Conservation (phyloP, 257 asterid species). For the Gentiana macrophylla region DNA sequence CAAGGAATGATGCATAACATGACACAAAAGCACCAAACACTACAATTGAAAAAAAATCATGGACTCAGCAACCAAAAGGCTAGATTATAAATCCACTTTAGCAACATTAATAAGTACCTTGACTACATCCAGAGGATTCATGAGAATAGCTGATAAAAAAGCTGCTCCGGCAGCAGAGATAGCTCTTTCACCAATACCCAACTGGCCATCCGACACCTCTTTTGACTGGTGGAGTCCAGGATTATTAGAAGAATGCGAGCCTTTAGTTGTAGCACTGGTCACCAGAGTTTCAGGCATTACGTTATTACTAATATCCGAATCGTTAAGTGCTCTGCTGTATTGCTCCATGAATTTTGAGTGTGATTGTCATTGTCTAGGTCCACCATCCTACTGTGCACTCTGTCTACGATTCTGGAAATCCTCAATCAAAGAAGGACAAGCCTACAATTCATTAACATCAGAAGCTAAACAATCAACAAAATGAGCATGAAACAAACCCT, state of each 20-base stretch:
- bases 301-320: constrained; percentile 18
- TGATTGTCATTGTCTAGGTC: constrained; percentile 42
- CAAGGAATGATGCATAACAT: too few relatives aligned
- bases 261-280: constrained; percentile 26
- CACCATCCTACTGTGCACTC: constrained; percentile 25
- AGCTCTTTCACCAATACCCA: constrained; percentile 55
- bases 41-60: too few relatives aligned
- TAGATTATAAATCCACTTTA: neutral
- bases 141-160: constrained; percentile 71
- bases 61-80: neutral
- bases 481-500: too few relatives aligned
- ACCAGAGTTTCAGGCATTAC: constrained; percentile 41
- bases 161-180: constrained; percentile 95
- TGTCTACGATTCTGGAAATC: constrained; percentile 1
- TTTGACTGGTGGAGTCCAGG: constrained; percentile 10
- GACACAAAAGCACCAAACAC: too few relatives aligned
- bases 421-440: constrained; percentile 16
- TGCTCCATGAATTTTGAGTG: constrained; percentile 34
- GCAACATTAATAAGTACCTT: constrained; percentile 35
- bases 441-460: constrained; percentile 11
- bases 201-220: constrained; percentile 17
- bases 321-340: constrained; percentile 25
- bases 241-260: constrained; percentile 21
- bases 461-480: neutral
- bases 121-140: constrained; percentile 85